Evolutionary conservation across 176 grass and related monocot genomes (phyloP), one percentile per base, ranked within the genome.

Genomic region (Hordeum marinum): DNA sequence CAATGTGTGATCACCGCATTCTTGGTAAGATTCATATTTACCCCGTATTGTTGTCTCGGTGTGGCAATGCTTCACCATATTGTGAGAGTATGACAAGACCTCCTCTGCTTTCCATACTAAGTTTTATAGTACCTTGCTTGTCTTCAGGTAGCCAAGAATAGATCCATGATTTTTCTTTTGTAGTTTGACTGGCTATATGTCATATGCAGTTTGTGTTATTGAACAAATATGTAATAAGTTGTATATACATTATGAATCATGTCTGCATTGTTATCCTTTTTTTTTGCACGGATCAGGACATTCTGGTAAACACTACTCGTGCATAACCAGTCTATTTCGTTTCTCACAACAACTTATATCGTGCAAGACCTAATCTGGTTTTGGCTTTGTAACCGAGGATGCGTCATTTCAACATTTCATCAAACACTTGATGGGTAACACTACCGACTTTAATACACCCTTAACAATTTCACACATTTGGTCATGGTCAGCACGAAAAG

Each of bases 1-100:
- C 93, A 76, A 89, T 87, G 75, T 91, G 91, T 4, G 82, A 77
- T 72, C 86, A 96, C 37, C 86, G 86, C 27, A 91, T 99, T 82
- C 46, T 93, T 85, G 91, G 96, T 96, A 92, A 79, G 83, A 25
- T 78, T 54, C 63, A 52, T 60, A 18, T 87, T 68, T n/a, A 63
- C 5, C 11, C 9, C 43, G 1, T 12, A 13, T 54, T 8, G 42
- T 88, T 42, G 9, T 65, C 50, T 52, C 72, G 63, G 32, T 77
- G 42, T 43, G 8, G 35, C 21, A 71, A 82, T 21, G 21, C 7
- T 78, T 82, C 15, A 72, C 27, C 9, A 80, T 89, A 72, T 77
- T 39, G 40, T 43, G 32, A 66, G 42, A 42, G 21, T 42, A 72
- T 67, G 52, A 3, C 7, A 55, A 55, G 6, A 8, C 7, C 2